Evolutionary conservation across 331 rosid genomes (phyloP), one percentile per base, ranked within the genome.

Genomic region (Phaseolus coccineus): DNA sequence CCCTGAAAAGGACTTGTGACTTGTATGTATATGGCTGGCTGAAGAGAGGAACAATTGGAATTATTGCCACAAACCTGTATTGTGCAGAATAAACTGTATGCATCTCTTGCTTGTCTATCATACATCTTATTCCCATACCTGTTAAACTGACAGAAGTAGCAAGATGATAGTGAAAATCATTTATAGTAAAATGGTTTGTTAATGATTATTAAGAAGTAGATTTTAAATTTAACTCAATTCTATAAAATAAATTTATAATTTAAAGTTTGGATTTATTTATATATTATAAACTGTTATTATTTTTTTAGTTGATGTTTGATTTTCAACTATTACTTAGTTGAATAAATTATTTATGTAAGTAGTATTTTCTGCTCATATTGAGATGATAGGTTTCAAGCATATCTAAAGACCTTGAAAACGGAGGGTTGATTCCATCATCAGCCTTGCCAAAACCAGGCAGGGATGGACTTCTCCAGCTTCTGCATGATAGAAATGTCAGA

Each of bases 41-140:
- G 87, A 93, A 93, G 89, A 89, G 99, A 89, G 99, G 97, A 70
- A 98, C 98, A 24, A 91, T 91, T 16, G 97, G 98, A 77, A 93
- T 95, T 84, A 83, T 95, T 84, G 98, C 87, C 65, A 89, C 98
- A 87, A 93, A 93, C 91, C 92, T 90, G 53, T 77, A 91, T 57
- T 93, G 97, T 76, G 97, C 98, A 5, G 96, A 96, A 88, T 94
- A 96, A 88, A 96, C 99, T 50, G 97, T 96, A 83, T 65, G 96
- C 69, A 39, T 61, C 59, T 76, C 82, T 56, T 81, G 19, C 70
- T 69, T 74, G 75, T 57, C 42, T 35, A 35, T 35, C 73, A 22
- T 66, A 65, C 73, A 51, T 83, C 9, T 19, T 77, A 40, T 77
- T 58, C 68, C 51, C 31, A 27, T 44, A 72, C 62, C 37, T 37